These are phyloP conservation scores for Periconia sp. DNA, from an alignment of 2,329 filamentous ascomycete genomes.

Conservation along the genomic window DNA sequence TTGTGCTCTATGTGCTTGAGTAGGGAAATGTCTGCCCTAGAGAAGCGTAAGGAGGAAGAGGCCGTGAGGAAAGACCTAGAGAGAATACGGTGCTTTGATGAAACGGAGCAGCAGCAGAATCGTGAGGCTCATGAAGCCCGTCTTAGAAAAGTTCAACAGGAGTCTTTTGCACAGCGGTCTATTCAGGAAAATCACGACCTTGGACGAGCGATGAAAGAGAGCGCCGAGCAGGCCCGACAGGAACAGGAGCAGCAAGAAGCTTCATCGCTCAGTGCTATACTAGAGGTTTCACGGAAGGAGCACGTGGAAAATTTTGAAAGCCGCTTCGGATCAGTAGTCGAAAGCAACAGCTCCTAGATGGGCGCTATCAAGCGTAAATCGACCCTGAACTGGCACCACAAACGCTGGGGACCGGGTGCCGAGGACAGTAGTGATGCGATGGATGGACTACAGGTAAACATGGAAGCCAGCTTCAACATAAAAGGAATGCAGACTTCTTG, in stretches of 20 bases:
- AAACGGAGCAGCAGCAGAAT: constrained; percentile 5
- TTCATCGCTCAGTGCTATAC: background rate
- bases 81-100: constrained; percentile 3
- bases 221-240: constrained; percentile 1
- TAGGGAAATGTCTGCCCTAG: no score
- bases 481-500: background rate
- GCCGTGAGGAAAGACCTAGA: constrained; percentile 7
- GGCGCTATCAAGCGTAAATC: constrained; percentile 5
- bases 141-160: constrained; percentile 3
- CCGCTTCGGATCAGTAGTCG: background rate
- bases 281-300: background rate
- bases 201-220: constrained; percentile 1
- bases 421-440: background rate
- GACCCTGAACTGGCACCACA: constrained; percentile 1
- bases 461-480: constrained; percentile 3
- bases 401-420: background rate
- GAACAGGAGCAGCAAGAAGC: background rate
- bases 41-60: constrained; percentile 1
- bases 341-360: constrained; percentile 1
- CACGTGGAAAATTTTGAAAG: background rate
- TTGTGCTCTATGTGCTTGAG: no score
- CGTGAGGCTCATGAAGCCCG: constrained; percentile 10
- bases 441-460: constrained; percentile 3
- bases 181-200: background rate
- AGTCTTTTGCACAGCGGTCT: constrained; percentile 2